These are phyloP conservation scores for Tetrahymena borealis DNA, from an alignment of 73 alveolate genomes.

Conservation along the genomic window DNA sequence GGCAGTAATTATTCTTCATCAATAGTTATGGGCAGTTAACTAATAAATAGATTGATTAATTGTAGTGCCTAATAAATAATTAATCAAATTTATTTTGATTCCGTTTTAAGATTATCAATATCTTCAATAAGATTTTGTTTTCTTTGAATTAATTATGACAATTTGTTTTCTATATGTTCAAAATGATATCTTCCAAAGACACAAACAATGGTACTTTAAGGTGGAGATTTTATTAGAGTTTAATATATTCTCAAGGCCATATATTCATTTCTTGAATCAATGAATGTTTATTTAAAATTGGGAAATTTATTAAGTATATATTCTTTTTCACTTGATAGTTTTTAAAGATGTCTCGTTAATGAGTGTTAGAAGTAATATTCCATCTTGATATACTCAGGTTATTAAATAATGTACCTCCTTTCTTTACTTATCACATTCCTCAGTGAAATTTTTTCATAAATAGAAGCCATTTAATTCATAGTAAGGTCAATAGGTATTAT, in stretches of 20 bases:
- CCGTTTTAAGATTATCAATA: too few relatives aligned
- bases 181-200: not conserved
- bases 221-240: not conserved
- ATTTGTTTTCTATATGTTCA: not conserved
- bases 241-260: not conserved
- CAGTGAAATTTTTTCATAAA: not conserved
- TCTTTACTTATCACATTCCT: not conserved
- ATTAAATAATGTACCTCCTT: not conserved
- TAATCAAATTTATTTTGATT: too few relatives aligned
- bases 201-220: not conserved
- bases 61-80: too few relatives aligned
- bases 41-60: too few relatives aligned
- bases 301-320: not conserved
- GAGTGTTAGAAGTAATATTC: not conserved
- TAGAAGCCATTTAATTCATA: not conserved
- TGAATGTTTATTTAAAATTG: not conserved
- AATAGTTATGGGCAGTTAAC: too few relatives aligned
- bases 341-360: not conserved
- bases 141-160: not conserved
- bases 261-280: not conserved
- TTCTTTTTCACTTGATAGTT: not conserved
- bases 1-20: too few relatives aligned
- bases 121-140: too few relatives aligned
- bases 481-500: not conserved
- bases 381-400: not conserved